Percentiles rank a stretch among this genome's conserved stretches.
Conservation (phyloP, 2,329 filamentous ascomycete genomes). For the Chaetomiaceae sp. region DNA sequence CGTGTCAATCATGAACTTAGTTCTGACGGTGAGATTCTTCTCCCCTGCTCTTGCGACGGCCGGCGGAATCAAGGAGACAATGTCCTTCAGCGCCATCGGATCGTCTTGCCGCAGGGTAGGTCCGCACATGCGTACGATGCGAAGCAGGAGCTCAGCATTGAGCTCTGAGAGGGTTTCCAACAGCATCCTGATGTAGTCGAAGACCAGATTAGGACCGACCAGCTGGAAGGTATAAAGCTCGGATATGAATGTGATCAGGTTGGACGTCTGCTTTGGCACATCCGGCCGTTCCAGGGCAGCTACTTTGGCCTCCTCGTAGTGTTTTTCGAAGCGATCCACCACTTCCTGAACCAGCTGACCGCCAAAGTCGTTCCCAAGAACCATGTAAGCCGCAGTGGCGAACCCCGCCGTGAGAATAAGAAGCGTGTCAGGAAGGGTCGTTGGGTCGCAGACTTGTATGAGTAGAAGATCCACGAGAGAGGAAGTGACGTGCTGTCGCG, state of each 20-base stretch:
- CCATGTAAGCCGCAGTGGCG: conserved; percentile 77
- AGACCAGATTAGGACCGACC: conserved; percentile 73
- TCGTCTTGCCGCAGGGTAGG: conserved; percentile 83
- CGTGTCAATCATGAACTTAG: conserved; percentile 95
- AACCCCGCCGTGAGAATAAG: conserved; percentile 88
- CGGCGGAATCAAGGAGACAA: conserved; percentile 71
- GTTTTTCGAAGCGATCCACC: conserved; percentile 65
- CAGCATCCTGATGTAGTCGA: conserved; percentile 82
- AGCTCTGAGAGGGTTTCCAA: conserved; percentile 69
- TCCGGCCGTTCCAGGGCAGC: conserved; percentile 27
- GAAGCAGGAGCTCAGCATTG: conserved; percentile 82
- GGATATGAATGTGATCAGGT: conserved; percentile 75
- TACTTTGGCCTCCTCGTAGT: conserved; percentile 45
- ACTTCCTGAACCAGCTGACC: conserved; percentile 76
- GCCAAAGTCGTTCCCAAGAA: conserved; percentile 82
- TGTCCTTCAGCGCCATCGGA: conserved; percentile 79
- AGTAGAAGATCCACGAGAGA: conserved; percentile 72
- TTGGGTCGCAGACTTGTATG: conserved; percentile 71
- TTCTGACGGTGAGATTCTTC: conserved; percentile 71
- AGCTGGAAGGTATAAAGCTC: conserved; percentile 92
- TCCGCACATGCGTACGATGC: conserved; percentile 76
- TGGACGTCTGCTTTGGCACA: conserved; percentile 57
- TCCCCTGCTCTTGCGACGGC: conserved; percentile 63
- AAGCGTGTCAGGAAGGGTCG: conserved; percentile 77
- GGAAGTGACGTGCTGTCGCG: conserved; percentile 82